phyloP scores from a whole-genome alignment of 805 yeast genomes.

The Metschnikowia lochheadii region DNA sequence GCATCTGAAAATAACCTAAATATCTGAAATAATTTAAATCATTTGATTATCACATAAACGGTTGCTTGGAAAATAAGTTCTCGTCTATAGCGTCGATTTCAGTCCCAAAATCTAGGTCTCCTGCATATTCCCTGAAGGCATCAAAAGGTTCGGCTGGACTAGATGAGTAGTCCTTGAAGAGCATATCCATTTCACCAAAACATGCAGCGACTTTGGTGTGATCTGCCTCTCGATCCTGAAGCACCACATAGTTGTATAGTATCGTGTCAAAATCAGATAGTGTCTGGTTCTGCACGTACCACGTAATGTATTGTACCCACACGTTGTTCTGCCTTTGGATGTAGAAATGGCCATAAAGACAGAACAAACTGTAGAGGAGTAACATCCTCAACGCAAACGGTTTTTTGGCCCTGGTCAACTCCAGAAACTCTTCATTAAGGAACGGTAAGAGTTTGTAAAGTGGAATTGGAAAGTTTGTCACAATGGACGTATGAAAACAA shows the following conservation, averaged over 20 bases:
- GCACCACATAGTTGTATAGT: constrained; percentile 8
- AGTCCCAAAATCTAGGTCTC: not conserved
- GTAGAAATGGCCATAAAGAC: constrained; percentile 20
- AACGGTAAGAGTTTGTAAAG: constrained; percentile 26
- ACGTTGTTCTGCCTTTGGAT: constrained; percentile 21
- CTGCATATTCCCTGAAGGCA: not conserved
- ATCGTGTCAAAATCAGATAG: constrained; percentile 7
- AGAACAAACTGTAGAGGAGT: constrained; percentile 19
- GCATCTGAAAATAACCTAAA: no score
- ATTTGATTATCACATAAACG: no score
- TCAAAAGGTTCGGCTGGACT: not conserved
- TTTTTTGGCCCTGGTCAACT: constrained; percentile 19
- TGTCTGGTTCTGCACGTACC: constrained; percentile 14
- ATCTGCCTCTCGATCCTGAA: constrained; percentile 2
- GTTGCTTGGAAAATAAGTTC: not conserved
- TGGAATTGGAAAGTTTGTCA: constrained; percentile 28
- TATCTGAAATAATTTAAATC: no score
- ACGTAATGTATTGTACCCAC: constrained; percentile 25
- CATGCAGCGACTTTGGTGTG: not conserved
- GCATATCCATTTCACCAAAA: not conserved
- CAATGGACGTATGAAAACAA: constrained; percentile 13
- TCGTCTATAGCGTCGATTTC: not conserved
- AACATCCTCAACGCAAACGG: constrained; percentile 26
- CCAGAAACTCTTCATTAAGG: constrained; percentile 15
- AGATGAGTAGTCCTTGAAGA: not conserved